Base-by-base conservation (phyloP, 2,329 filamentous ascomycete species). In the Domatiomyces catenatus region DNA sequence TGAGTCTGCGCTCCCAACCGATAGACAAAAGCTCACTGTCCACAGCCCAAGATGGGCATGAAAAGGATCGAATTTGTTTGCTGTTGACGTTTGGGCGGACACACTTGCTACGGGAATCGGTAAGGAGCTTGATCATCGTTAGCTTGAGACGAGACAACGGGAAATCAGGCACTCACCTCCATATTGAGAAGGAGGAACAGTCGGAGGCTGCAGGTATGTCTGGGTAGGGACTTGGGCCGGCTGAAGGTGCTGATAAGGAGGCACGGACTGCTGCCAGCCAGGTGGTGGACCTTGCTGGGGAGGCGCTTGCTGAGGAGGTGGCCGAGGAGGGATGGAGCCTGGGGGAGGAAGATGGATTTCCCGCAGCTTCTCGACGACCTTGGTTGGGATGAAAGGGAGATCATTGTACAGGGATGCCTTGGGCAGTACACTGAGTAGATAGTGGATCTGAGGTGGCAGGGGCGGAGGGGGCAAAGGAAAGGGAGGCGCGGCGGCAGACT, bases 331-430 rank as follows among this genome's bases (percentile, higher is more conserved):
- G 32, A 67, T 63, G 24, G 63, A 64, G 3, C 79, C 76, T 0
- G 84, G 84, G 8, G 92, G 72, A 20, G 59, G 59, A 3, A 61
- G 42, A 43, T 58, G 56, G 17, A 58, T 50, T 45, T 61, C 58
- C 28, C 80, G 76, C 19, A 98, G 71, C 42, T 95, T 71, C 28
- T 79, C 76, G 5, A 92, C 82, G 69, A 95, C 73, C 52, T 76
- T 80, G 32, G 79, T 71, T 0, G 87, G 70, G 55, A 77, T 84
- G 59, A 94, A 83, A 8, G 80, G 76, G 42, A 79, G 76, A 18
- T 79, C 77, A 49, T 81, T 79, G 66, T 93, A 95, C 6, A 78
- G 74, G 20, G 83, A 77, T 1, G 84, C 76, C 0, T 79, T 73
- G 0, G 88, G 88, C 10, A 93, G 81, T 54, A 89, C 81, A 57